Base-by-base conservation (phyloP, 495 filamentous ascomycete species). In the Xylaria cubensis region DNA sequence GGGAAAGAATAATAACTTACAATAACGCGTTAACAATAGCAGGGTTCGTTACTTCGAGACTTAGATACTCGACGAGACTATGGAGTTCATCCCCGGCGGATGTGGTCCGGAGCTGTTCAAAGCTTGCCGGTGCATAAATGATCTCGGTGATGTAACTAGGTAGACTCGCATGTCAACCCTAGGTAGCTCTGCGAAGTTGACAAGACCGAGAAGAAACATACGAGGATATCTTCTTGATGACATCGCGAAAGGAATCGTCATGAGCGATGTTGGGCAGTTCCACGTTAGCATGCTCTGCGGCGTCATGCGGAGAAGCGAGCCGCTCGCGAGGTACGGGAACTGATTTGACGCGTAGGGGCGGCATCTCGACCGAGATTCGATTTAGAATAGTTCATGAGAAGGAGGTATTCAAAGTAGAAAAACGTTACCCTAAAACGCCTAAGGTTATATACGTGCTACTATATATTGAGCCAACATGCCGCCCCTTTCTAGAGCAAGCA, bases 11-110 rank as follows among this genome's bases (percentile, higher is more conserved):
- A 17, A 36, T 34, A 58, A 83, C 89, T 77, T 81, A 95, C 93
- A 97, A 86, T 59, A 97, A 80, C 34, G 93, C 93, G 72, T 91
- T 90, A 12, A 97, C 88, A 70, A 95, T 89, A 36, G 88, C 89
- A 0, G 89, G 90, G 77, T 97, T 93, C 56, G 90, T 92, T 61
- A 89, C 90, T 39, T 86, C 86, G 46, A 86, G 81, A 10, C 84
- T 87, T 21, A 97, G 84, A 59, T 91, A 86, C 48, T 89, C 86
- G 13, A 94, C 89, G 32, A 97, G 82, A 17, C 84, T 80, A 42
- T 88, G 85, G 50, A 97, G 83, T 64, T 85, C 83, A 17, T 91
- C 89, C 0, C 91, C 91, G 24, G 86, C 87, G 32, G 89, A 81
- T 3, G 89, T 89, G 19, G 88, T 92, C 66, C 92, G 86, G 53